A percentile compares a stretch with the other conserved stretches of the same genome.
Conservation (phyloP, 106 monocot genomes). For the Cymbidium sinense region DNA sequence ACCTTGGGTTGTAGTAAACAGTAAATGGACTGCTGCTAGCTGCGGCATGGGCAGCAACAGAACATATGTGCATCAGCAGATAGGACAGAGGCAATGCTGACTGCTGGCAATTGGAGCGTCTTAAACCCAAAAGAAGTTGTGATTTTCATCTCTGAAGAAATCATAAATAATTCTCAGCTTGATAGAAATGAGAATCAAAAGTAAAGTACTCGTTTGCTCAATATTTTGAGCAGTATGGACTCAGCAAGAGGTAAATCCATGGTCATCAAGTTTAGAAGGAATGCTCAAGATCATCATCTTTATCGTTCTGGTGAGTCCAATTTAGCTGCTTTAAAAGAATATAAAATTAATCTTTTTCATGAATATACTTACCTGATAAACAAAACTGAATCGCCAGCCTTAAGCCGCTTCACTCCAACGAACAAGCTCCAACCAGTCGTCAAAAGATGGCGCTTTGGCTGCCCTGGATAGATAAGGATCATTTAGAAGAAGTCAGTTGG, state of each 20-base stretch:
- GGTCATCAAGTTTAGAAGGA: not conserved
- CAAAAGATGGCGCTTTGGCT: slow-evolving; percentile 89
- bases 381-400: slow-evolving; percentile 90
- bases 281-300: not conserved
- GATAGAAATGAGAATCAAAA: not conserved
- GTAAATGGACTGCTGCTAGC: slow-evolving; percentile 69
- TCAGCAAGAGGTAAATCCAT: not conserved
- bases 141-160: slow-evolving; percentile 76
- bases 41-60: slow-evolving; percentile 90
- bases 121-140: slow-evolving; percentile 81
- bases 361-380: slow-evolving; percentile 67
- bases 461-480: slow-evolving; percentile 51
- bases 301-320: not conserved
- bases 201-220: not conserved
- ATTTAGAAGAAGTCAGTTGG: not conserved
- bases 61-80: slow-evolving; percentile 96
- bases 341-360: not conserved
- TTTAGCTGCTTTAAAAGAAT: not conserved
- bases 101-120: slow-evolving; percentile 69
- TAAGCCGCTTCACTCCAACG: slow-evolving; percentile 83
- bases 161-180: not conserved
- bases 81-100: slow-evolving; percentile 69
- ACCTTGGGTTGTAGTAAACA: slow-evolving; percentile 96
- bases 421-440: slow-evolving; percentile 98
- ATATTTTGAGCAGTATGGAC: not conserved